Percentiles rank a stretch among this genome's conserved stretches.
Conservation (phyloP, 1,284 basidiomycete genomes). For the Heterobasidion annosum region DNA sequence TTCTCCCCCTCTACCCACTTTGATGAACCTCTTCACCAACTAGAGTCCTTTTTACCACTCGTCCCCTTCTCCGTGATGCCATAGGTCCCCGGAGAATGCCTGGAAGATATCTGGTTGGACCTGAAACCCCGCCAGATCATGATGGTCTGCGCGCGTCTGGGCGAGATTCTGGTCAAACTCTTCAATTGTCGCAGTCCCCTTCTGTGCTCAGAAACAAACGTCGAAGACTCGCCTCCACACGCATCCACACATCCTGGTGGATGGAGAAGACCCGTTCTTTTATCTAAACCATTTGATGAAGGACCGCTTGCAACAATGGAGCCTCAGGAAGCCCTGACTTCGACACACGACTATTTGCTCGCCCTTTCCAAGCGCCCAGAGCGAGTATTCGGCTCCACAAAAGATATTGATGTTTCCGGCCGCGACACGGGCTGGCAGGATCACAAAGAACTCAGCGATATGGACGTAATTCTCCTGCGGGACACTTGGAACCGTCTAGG, state of each 20-base stretch:
- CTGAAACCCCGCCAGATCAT: constrained; percentile 13
- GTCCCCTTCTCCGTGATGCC: background rate
- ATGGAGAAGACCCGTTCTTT: constrained; percentile 10
- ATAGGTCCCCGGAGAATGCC: constrained; percentile 14
- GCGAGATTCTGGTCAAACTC: constrained; percentile 16
- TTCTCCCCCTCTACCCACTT: background rate
- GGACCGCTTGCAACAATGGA: constrained; percentile 8
- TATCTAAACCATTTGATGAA: constrained; percentile 14
- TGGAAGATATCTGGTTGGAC: constrained; percentile 15
- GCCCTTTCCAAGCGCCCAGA: constrained; percentile 15
- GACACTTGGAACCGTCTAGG: constrained; percentile 15
- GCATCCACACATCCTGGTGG: background rate
- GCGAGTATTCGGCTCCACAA: constrained; percentile 8
- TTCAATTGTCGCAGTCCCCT: constrained; percentile 14
- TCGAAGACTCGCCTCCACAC: constrained; percentile 11
- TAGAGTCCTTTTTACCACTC: background rate
- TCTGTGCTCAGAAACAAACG: constrained; percentile 15
- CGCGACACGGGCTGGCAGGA: constrained; percentile 10
- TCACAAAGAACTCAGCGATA: constrained; percentile 7
- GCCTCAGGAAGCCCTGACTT: constrained; percentile 12
- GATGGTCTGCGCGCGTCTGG: constrained; percentile 11
- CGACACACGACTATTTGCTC: constrained; percentile 15
- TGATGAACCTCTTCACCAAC: background rate
- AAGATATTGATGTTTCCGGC: background rate
- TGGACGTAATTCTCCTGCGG: constrained; percentile 12